phyloP scores from a whole-genome alignment of 2,329 filamentous ascomycete genomes.

The Lasiodiplodia theobromae region DNA sequence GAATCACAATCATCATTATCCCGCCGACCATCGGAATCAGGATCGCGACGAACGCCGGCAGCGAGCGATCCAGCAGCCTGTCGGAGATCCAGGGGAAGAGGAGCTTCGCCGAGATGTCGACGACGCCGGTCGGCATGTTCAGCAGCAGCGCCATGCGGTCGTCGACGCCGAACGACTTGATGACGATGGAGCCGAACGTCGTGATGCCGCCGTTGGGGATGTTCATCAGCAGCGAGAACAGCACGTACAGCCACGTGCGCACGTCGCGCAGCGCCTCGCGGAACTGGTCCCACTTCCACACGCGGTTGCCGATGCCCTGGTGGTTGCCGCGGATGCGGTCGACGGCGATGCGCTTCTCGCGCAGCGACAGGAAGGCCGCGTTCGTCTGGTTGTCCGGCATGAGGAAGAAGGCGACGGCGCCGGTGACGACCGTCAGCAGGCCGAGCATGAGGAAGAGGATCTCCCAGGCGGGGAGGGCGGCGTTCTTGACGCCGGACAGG shows the following conservation, averaged over 20 bases:
- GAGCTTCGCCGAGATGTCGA: slow-evolving; percentile 29
- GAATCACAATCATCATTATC: slow-evolving; percentile 16
- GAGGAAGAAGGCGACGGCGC: slow-evolving; percentile 35
- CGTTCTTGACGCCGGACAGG: slow-evolving; percentile 39
- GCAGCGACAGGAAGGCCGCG: too few relatives aligned
- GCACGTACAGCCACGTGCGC: slow-evolving; percentile 48
- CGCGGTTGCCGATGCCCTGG: slow-evolving; percentile 50
- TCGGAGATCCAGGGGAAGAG: slow-evolving; percentile 17
- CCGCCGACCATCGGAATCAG: slow-evolving; percentile 27
- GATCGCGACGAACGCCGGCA: slow-evolving; percentile 32
- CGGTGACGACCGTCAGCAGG: not conserved
- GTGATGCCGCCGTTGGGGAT: slow-evolving; percentile 59
- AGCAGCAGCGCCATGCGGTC: not conserved
- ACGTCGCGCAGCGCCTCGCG: slow-evolving; percentile 51
- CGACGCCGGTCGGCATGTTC: slow-evolving; percentile 17
- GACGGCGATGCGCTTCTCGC: slow-evolving; percentile 48
- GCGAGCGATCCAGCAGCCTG: slow-evolving; percentile 32
- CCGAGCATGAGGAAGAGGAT: slow-evolving; percentile 44
- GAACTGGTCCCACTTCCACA: slow-evolving; percentile 46
- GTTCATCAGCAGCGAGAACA: slow-evolving; percentile 53
- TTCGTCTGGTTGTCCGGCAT: slow-evolving; percentile 47
- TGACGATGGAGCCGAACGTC: slow-evolving; percentile 57
- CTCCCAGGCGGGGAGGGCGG: slow-evolving; percentile 41
- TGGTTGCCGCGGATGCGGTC: slow-evolving; percentile 49
- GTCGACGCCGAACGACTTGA: slow-evolving; percentile 52